Base-by-base conservation (phyloP, 2,329 filamentous ascomycete genomes). In the Cytospora leucostoma region DNA sequence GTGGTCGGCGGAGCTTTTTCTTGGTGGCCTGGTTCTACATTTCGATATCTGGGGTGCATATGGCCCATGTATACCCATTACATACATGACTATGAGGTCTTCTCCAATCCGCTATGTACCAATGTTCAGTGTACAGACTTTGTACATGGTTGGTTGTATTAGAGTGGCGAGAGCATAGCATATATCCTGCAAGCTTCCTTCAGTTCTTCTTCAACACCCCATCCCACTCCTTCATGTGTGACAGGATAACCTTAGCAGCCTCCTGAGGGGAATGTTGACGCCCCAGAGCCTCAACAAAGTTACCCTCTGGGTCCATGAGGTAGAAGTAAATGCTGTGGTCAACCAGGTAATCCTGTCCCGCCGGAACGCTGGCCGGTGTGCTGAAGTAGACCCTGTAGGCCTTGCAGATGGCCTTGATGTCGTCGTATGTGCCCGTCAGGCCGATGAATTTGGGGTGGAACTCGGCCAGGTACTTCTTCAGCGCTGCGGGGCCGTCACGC, bases 241-340 rank as follows among this genome's bases (percentile, higher is more conserved):
- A 88, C 65, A 89, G 77, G 61, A 99, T 97, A 63, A 97, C 80
- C 77, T 88, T 88, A 7, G 93, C 91, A 1, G 89, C 95, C 71
- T 92, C 86, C 67, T 95, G 89, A 1, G 94, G 92, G 50, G 92
- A 96, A 78, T 98, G 93, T 78, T 99, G 95, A 67, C 95, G 84
- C 19, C 95, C 95, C 72, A 99, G 88, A 13, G 93, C 96, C 80
- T 99, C 96, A 34, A 99, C 94, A 76, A 99, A 99, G 75, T 99
- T 93, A 21, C 94, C 94, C 70, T 98, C 93, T 0, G 95, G 95
- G 75, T 98, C 95, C 95, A 99, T 99, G 69, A 99, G 79, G 77
- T 99, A 99, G 73, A 99, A 99, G 82, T 99, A 99, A 70, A 99
- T 99, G 76, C 93, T 97, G 80, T 99, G 95, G 76, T 99, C 95